Percentiles rank a stretch among this genome's conserved stretches.
Evolutionary conservation across 768 basidiomycete genomes (phyloP).

Genomic region (Amyloporia xantha): DNA sequence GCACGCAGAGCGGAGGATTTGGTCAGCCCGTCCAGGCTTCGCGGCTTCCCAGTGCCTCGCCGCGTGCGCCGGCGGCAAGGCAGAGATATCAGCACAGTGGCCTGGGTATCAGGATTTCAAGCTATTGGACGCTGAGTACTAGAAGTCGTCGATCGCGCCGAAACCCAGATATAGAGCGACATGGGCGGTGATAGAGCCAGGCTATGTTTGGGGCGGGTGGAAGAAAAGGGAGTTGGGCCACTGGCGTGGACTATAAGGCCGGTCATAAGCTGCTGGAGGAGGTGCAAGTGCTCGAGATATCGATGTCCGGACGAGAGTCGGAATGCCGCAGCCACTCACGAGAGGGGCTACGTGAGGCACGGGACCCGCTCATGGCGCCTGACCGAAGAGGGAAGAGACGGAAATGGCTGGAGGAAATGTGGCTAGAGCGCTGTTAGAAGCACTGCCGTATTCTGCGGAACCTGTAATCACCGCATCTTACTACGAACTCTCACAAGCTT

Average conservation of each 20-base stretch:
- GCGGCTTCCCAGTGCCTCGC: slow-evolving; percentile 64
- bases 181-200: slow-evolving; percentile 46
- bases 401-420: neutral
- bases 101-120: slow-evolving; percentile 46
- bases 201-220: no score
- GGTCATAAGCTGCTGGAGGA: no score
- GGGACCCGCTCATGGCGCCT: no score
- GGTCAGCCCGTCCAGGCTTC: slow-evolving; percentile 77
- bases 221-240: no score
- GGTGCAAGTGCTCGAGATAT: no score
- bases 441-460: neutral
- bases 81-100: slow-evolving; percentile 49
- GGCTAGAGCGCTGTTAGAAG: slow-evolving; percentile 3
- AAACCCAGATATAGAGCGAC: slow-evolving; percentile 67
- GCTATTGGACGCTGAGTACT: slow-evolving; percentile 75
- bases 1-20: slow-evolving; percentile 62
- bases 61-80: slow-evolving; percentile 55
- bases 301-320: neutral
- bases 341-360: neutral
- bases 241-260: no score
- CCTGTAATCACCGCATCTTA: slow-evolving; percentile 6
- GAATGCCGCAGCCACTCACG: neutral
- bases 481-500: slow-evolving; percentile 1
- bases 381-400: neutral
- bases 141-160: slow-evolving; percentile 55